Percentiles rank a stretch among this genome's conserved stretches.
These are phyloP conservation scores for Helianthus annuus DNA, from an alignment of 129 eudicot species.

Conservation along the genomic window DNA sequence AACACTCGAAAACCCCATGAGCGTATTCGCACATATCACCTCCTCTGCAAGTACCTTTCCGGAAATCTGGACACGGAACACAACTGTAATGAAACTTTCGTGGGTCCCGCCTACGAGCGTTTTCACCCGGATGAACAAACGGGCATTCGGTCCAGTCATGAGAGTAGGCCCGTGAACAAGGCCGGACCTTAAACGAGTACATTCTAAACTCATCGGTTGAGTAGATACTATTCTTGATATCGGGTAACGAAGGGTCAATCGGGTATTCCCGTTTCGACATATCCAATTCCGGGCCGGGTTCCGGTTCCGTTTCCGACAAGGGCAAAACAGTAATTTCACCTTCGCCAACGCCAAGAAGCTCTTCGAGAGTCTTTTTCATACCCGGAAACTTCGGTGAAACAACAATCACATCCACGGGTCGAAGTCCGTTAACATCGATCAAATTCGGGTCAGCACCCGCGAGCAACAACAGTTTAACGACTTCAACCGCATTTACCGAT, in stretches of 20 bases:
- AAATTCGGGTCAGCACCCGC: slow-evolving; percentile 39
- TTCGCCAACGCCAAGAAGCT: slow-evolving; percentile 17
- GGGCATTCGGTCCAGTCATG: slow-evolving; percentile 60
- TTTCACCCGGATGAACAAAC: slow-evolving; percentile 52
- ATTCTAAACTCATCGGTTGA: slow-evolving; percentile 47
- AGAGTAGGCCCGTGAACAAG: slow-evolving; percentile 53
- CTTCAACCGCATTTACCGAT: slow-evolving; percentile 37
- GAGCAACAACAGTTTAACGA: slow-evolving; percentile 28
- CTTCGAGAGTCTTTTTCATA: slow-evolving; percentile 20
- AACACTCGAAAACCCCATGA: slow-evolving; percentile 56
- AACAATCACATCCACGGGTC: slow-evolving; percentile 34
- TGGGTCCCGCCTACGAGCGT: slow-evolving; percentile 45
- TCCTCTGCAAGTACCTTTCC: slow-evolving; percentile 33
- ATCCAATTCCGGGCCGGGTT: not conserved
- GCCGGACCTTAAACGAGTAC: slow-evolving; percentile 44
- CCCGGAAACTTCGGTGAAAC: slow-evolving; percentile 26
- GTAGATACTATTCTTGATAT: slow-evolving; percentile 34
- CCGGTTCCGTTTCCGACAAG: not conserved
- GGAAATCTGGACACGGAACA: slow-evolving; percentile 48
- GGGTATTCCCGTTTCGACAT: slow-evolving; percentile 37
- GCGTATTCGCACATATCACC: slow-evolving; percentile 49
- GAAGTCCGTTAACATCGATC: slow-evolving; percentile 33
- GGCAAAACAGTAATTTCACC: not conserved
- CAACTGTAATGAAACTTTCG: slow-evolving; percentile 43
- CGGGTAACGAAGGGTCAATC: slow-evolving; percentile 37